Conservation (phyloP, 352 stramenopile species). For the Aphanomyces stellatus region DNA sequence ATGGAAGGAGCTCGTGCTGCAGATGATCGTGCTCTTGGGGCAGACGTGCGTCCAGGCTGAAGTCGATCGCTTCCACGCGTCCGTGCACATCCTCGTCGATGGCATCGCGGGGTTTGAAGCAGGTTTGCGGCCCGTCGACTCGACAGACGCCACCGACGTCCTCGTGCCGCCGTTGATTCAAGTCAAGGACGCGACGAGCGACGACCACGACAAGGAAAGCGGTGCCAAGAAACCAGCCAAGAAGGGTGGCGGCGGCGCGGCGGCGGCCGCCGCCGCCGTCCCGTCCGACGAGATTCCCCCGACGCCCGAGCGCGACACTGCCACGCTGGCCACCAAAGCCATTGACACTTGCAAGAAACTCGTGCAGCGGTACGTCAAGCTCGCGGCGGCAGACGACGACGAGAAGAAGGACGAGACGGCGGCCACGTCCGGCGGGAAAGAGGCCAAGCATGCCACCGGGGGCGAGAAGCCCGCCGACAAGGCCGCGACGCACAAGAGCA, state of each 20-base stretch:
- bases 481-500: conserved; percentile 7
- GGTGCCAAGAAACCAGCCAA: conserved; percentile 16
- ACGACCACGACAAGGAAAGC: not conserved
- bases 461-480: not conserved
- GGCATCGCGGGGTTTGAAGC: conserved; percentile 28
- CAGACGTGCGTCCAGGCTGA: conserved; percentile 56
- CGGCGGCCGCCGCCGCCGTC: conserved; percentile 24
- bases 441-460: conserved; percentile 7
- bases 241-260: conserved; percentile 33
- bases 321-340: conserved; percentile 17
- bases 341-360: conserved; percentile 4
- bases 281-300: conserved; percentile 17
- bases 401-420: conserved; percentile 20
- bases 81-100: conserved; percentile 47
- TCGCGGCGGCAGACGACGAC: conserved; percentile 21
- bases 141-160: not conserved
- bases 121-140: not conserved
- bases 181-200: not conserved
- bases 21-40: conserved; percentile 34
- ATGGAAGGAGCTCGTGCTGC: conserved; percentile 51
- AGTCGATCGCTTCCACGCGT: conserved; percentile 59
- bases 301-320: conserved; percentile 21
- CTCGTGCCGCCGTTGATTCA: not conserved
- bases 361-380: conserved; percentile 21
- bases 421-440: conserved; percentile 6